Evolutionary conservation across 164 flowering plant genomes (phyloP), one percentile per base, ranked within the genome.

Genomic region (Echeveria elegans): DNA sequence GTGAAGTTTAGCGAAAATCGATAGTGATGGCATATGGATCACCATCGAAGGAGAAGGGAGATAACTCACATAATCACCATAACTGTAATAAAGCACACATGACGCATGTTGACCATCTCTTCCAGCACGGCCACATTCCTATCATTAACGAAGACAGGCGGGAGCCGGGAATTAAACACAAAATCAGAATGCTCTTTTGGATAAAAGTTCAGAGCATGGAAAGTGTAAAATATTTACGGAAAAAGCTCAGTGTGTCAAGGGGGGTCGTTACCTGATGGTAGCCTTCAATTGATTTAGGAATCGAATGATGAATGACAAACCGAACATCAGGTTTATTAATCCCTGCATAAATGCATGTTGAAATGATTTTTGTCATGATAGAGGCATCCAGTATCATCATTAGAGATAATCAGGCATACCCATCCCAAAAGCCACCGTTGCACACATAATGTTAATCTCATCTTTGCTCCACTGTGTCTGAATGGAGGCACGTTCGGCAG

Each of bases 51-150:
- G 15, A 23, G 29, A 53, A 53, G 28, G 24, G 59, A 23, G 23
- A 38, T 48, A 65, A 76, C 97, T 85, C 78, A 95, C 99, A 85
- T 87, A 95, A 68, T 95, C 99, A 80, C 96, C 76, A 63, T 95
- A 95, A 77, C 76, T 88, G 79, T 95, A 95, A 73, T 90, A 95
- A 71, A 95, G 73, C 66, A 95, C 84, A 78, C 99, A 95, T 75
- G 99, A 92, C 47, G 99, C 83, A 72, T 81, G 88, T 72, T 68
- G 88, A 69, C 99, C 99, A 82, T 95, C 99, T 77, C 99, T 79
- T 71, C 99, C 99, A 79, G 97, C 97, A 77, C 97, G 97, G 21
- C 99, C 99, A 77, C 99, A 95, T 74, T 95, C 99, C 99, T 95
- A 24, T 67, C 7, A 45, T 29, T 68, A 74, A 31, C 16, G 52